Evolutionary conservation across 2,329 filamentous ascomycete genomes (phyloP).

Genomic region (Colletotrichum falcatum): DNA sequence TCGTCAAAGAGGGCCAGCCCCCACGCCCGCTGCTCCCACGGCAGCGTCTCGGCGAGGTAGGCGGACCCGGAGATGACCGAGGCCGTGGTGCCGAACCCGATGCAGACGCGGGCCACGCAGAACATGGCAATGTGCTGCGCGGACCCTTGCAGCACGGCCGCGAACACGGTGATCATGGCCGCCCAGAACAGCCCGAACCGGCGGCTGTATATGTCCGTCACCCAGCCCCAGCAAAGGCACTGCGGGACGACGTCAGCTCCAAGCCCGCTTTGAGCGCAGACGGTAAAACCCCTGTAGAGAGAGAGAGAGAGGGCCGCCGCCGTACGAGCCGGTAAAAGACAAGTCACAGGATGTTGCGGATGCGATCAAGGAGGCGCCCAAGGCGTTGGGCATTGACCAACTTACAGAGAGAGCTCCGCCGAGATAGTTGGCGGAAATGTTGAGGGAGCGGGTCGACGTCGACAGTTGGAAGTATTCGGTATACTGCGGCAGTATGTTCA

Average conservation of each 20-base stretch:
- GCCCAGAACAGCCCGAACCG: slow-evolving; percentile 13
- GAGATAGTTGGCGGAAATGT: slow-evolving; percentile 20
- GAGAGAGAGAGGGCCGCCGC: too few relatives aligned
- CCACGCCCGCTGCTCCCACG: slow-evolving; percentile 13
- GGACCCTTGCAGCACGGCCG: background rate
- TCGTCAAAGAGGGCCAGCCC: slow-evolving; percentile 17
- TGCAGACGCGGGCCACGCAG: slow-evolving; percentile 6
- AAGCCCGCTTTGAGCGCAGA: background rate
- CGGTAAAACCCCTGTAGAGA: too few relatives aligned
- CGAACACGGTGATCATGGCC: slow-evolving; percentile 19
- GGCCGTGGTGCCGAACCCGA: slow-evolving; percentile 14
- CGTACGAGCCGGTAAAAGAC: too few relatives aligned
- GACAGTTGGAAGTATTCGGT: slow-evolving; percentile 12
- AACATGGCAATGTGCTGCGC: slow-evolving; percentile 31
- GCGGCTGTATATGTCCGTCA: slow-evolving; percentile 11
- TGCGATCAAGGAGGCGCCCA: too few relatives aligned
- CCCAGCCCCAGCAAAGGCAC: slow-evolving; percentile 21
- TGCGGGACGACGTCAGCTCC: background rate
- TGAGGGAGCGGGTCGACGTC: slow-evolving; percentile 16
- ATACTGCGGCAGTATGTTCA: slow-evolving; percentile 30
- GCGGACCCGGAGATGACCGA: slow-evolving; percentile 21
- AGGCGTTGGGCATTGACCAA: too few relatives aligned
- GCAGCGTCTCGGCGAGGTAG: slow-evolving; percentile 17
- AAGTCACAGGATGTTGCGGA: too few relatives aligned
- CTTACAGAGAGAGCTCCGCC: slow-evolving; percentile 20